phyloP scores from a whole-genome alignment of 2,329 filamentous ascomycete genomes.

The Sclerotinia minor region DNA sequence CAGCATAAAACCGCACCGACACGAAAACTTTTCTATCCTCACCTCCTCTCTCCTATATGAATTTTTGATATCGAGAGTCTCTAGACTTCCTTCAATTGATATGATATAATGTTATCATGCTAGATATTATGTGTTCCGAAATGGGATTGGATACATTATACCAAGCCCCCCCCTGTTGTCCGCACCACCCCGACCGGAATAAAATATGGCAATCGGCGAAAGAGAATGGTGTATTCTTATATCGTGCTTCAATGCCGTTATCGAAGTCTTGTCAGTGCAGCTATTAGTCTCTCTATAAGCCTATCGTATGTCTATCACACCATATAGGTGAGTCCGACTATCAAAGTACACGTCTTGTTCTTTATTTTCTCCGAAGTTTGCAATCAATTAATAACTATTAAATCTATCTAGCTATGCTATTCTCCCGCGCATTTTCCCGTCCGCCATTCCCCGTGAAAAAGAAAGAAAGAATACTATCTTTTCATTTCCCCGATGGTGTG shows the following conservation, averaged over 20 bases:
- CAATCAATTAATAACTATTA: no score
- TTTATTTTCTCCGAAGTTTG: background rate
- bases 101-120: background rate
- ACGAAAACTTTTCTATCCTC: background rate
- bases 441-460: background rate
- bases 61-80: background rate
- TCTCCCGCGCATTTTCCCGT: background rate
- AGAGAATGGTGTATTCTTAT: background rate
- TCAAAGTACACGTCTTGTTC: background rate
- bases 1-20: background rate
- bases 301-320: constrained; percentile 10
- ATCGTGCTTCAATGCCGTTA: constrained; percentile 1
- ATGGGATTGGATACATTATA: background rate
- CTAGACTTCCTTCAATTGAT: background rate
- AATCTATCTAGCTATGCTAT: background rate
- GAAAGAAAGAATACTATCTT: constrained; percentile 7
- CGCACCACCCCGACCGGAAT: constrained; percentile 16
- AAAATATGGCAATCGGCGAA: constrained; percentile 5
- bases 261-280: constrained; percentile 11
- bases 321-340: background rate
- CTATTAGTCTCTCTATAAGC: background rate
- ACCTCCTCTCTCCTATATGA: background rate
- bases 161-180: constrained; percentile 12
- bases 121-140: background rate
- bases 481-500: constrained; percentile 20